These are phyloP conservation scores for Hirsutella minnesotensis DNA, from an alignment of 2,329 filamentous ascomycete species.

Conservation along the genomic window DNA sequence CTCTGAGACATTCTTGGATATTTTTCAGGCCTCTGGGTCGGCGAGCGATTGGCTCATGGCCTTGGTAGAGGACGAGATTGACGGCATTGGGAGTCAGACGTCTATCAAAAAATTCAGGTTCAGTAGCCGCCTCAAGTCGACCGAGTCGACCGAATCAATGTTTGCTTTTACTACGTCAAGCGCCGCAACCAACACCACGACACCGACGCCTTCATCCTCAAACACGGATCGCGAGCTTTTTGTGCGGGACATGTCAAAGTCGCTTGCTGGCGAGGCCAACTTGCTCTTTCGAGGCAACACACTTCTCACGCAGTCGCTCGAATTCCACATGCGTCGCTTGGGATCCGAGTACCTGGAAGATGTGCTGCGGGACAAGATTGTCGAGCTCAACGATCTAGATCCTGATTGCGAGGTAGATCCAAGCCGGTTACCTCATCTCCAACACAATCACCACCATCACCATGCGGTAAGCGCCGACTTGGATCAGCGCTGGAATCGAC, in stretches of 20 bases:
- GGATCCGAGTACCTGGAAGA: slow-evolving; percentile 90
- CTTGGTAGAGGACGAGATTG: slow-evolving; percentile 92
- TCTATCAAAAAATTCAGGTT: slow-evolving; percentile 64
- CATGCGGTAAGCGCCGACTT: slow-evolving; percentile 51
- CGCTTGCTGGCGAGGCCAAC: slow-evolving; percentile 78
- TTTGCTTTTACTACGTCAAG: background rate
- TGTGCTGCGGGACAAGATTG: slow-evolving; percentile 71
- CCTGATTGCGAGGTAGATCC: slow-evolving; percentile 94
- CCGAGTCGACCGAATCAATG: slow-evolving; percentile 49
- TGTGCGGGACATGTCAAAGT: slow-evolving; percentile 67
- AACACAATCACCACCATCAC: background rate
- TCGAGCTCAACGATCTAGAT: slow-evolving; percentile 82
- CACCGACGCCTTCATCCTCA: slow-evolving; percentile 7
- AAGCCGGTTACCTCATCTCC: slow-evolving; percentile 44
- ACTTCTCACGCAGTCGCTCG: slow-evolving; percentile 80
- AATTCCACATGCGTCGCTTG: slow-evolving; percentile 89
- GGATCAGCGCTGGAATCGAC: slow-evolving; percentile 68
- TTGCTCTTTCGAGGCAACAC: slow-evolving; percentile 93
- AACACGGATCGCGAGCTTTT: slow-evolving; percentile 56
- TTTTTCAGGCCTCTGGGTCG: slow-evolving; percentile 83
- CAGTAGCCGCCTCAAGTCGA: slow-evolving; percentile 57
- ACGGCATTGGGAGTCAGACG: slow-evolving; percentile 75
- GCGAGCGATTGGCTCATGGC: slow-evolving; percentile 85
- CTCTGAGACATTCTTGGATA: slow-evolving; percentile 79
- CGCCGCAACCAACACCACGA: background rate